Conservation (phyloP, 2,329 filamentous ascomycete genomes). For the Sarocladiaceae sp. region DNA sequence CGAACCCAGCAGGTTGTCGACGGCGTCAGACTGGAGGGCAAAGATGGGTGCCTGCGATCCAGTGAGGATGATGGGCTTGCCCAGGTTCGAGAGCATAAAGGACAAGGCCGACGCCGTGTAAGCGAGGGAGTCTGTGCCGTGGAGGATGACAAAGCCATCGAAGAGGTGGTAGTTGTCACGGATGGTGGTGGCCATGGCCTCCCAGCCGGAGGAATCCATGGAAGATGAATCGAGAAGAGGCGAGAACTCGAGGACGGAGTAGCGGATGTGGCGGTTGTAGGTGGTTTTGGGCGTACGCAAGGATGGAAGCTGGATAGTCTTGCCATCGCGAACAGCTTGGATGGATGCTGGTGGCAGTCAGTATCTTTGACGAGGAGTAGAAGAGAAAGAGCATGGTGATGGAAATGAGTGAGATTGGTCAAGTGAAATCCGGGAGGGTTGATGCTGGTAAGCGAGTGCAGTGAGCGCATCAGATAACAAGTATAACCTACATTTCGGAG, state of each 20-base stretch:
- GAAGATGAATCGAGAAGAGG: conserved; percentile 84
- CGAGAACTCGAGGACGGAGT: conserved; percentile 77
- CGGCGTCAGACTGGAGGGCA: conserved; percentile 82
- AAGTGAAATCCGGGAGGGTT: neutral
- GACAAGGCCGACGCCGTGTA: conserved; percentile 87
- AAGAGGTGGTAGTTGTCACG: conserved; percentile 81
- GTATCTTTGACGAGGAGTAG: neutral
- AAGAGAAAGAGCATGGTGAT: neutral
- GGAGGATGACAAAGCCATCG: conserved; percentile 85
- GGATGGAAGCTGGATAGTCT: conserved; percentile 51
- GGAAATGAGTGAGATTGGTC: neutral
- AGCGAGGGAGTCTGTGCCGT: conserved; percentile 83
- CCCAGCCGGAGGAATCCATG: conserved; percentile 81
- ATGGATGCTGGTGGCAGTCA: conserved; percentile 35
- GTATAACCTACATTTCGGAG: conserved; percentile 20
- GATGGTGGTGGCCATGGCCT: conserved; percentile 73
- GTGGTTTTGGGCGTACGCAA: conserved; percentile 74
- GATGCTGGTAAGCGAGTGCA: neutral
- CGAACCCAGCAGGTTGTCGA: conserved; percentile 82
- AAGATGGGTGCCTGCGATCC: conserved; percentile 82
- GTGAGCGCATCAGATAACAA: neutral
- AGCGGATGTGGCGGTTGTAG: conserved; percentile 75
- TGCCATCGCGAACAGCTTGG: conserved; percentile 44
- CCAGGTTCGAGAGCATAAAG: conserved; percentile 87
- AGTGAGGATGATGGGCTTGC: conserved; percentile 86